Percentiles rank a stretch among this genome's conserved stretches.
Conservation (phyloP, 83 land plant genomes). For the Picea engelmannii region DNA sequence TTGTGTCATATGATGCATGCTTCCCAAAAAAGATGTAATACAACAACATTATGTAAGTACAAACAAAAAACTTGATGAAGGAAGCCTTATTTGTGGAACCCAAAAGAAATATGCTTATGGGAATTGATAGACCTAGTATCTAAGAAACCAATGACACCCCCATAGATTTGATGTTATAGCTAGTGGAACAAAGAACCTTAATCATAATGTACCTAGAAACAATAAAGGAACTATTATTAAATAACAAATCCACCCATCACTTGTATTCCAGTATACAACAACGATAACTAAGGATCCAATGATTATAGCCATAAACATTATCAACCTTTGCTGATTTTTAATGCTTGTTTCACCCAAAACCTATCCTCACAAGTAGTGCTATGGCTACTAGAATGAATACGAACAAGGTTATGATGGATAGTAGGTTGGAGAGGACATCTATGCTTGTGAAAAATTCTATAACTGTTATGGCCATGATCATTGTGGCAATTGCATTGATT, state of each 20-base stretch:
- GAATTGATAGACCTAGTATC: constrained; percentile 82
- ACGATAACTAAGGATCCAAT: constrained; percentile 45
- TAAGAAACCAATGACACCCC: constrained; percentile 96
- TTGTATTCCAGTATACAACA: constrained; percentile 61
- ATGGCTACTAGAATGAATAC: constrained; percentile 82
- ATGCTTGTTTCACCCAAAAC: constrained; percentile 22
- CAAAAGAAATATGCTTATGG: constrained; percentile 76
- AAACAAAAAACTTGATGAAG: constrained; percentile 69
- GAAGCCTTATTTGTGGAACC: constrained; percentile 76
- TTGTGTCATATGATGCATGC: constrained; percentile 89
- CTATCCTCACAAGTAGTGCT: constrained; percentile 71
- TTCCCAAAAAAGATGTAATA: constrained; percentile 85
- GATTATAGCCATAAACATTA: constrained; percentile 22
- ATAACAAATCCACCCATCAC: constrained; percentile 70
- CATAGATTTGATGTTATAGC: constrained; percentile 71
- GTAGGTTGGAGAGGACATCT: constrained; percentile 62
- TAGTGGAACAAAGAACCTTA: constrained; percentile 52
- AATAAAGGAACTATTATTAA: constrained; percentile 23
- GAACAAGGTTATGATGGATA: constrained; percentile 25
- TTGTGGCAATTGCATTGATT: constrained; percentile 28
- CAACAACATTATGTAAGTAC: constrained; percentile 68
- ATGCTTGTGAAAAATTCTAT: constrained; percentile 81
- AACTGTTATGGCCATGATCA: constrained; percentile 61
- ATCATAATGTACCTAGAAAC: constrained; percentile 38
- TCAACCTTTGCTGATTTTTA: constrained; percentile 5